These are phyloP conservation scores for Quercus aquifolioides DNA, from an alignment of 306 rosid genomes.

Conservation along the genomic window DNA sequence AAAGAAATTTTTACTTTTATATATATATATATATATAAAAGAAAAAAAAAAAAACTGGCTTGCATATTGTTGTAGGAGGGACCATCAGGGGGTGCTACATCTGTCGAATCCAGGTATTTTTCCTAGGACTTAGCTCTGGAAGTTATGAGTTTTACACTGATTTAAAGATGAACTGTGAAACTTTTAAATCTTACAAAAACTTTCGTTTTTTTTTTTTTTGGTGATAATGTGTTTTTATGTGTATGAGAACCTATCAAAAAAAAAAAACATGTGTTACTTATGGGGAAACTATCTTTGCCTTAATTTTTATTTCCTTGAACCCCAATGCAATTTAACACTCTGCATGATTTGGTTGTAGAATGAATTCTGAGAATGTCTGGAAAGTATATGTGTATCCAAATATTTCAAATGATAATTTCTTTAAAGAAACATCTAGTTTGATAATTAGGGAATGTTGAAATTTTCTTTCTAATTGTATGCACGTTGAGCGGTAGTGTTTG, in stretches of 20 bases:
- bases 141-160: neutral
- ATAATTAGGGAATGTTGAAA: neutral
- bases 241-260: neutral
- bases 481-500: neutral
- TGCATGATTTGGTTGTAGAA: neutral
- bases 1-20: too few species aligned
- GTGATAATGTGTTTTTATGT: neutral
- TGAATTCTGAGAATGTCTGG: neutral
- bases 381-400: neutral
- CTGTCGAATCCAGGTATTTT: conserved; percentile 57
- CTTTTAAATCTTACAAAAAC: neutral
- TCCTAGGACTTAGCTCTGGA: neutral
- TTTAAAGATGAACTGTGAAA: neutral
- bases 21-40: too few species aligned
- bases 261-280: too few species aligned
- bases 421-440: neutral
- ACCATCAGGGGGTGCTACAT: conserved; percentile 25
- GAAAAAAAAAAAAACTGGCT: neutral
- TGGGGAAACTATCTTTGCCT: too few species aligned
- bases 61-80: conserved; percentile 32
- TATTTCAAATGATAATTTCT: neutral
- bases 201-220: neutral
- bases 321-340: neutral
- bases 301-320: neutral
- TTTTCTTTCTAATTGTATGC: neutral